Base-by-base conservation (phyloP, 73 alveolate species). In the Urostyla sp. region DNA sequence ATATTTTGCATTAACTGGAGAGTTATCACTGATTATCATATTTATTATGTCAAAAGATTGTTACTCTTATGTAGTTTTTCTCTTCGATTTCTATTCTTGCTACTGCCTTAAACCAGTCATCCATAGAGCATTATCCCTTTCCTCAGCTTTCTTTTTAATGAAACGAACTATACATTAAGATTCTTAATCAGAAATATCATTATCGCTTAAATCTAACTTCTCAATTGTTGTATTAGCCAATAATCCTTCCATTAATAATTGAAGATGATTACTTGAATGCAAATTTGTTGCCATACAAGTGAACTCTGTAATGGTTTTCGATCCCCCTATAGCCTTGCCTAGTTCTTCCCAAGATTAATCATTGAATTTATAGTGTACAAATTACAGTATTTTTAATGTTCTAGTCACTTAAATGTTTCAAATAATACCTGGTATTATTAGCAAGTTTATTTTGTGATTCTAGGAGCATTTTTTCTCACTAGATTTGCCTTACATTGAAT, bases 71-170 rank as follows among this genome's bases (percentile, higher is more conserved):
- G 0, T 8, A 13, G 28, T 36, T 11, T 20, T 4, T 15, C 72
- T 6, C 34, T 69, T 69, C 5, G 32, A 7, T 6, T 49, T 69
- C 21, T 24, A 40, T 10, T 45, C 40, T 20, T 35, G 20, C 20
- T 10, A 6, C 27, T 69, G 83, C 49, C 83, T 45, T 6, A 69
- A 45, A 2, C 83, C 83, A 20, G 83, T 69, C 69, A n/a, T 48
- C 83, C 83, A 69, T 16, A 69, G 55, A n/a, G 83, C 28, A 69
- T 46, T 69, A 24, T 69, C 83, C 48, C 83, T 69, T 49, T 49
- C 49, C 34, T 69, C 83, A n/a, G 66, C 83, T 49, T 69, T 24
- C 15, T 48, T 35, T 34, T 69, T 69, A 20, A 69, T 69, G 31
- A 48, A 69, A 18, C 45, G 44, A 46, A 69, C 54, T 46, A 69